Conservation (phyloP, 176 grass and related monocot species). For the Triticum monococcum region DNA sequence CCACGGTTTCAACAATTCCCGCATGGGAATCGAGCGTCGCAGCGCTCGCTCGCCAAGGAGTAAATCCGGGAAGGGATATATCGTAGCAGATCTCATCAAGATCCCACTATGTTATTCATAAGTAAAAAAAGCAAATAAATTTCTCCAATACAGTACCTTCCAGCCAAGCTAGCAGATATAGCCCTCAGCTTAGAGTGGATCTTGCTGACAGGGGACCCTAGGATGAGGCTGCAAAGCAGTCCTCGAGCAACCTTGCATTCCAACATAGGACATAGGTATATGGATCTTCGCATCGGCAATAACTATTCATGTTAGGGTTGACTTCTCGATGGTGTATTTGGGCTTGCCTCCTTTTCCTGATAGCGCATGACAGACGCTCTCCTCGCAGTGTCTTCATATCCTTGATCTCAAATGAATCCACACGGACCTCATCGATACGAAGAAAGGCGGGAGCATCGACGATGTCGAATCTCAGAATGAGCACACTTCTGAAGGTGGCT, state of each 20-base stretch:
- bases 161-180: constrained; percentile 59
- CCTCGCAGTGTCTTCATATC: constrained; percentile 82
- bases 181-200: constrained; percentile 86
- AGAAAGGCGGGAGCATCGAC: too few relatives aligned
- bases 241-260: constrained; percentile 78
- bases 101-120: background rate
- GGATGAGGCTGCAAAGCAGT: constrained; percentile 77
- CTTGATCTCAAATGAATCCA: constrained; percentile 89
- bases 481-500: constrained; percentile 63
- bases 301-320: constrained; percentile 72
- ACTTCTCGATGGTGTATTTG: constrained; percentile 83
- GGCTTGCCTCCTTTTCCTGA: constrained; percentile 87
- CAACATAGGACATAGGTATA: constrained; percentile 76
- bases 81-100: background rate
- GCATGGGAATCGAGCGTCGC: too few relatives aligned
- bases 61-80: background rate
- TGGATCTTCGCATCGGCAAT: constrained; percentile 80
- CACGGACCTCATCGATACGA: too few relatives aligned
- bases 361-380: constrained; percentile 71
- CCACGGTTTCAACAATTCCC: too few relatives aligned
- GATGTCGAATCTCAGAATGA: too few relatives aligned
- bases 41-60: too few relatives aligned
- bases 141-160: constrained; percentile 48
- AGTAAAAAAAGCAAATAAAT: background rate
- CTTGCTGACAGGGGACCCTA: constrained; percentile 76